Evolutionary conservation across 495 filamentous ascomycete genomes (phyloP).

Genomic region (Daldinia grandis): DNA sequence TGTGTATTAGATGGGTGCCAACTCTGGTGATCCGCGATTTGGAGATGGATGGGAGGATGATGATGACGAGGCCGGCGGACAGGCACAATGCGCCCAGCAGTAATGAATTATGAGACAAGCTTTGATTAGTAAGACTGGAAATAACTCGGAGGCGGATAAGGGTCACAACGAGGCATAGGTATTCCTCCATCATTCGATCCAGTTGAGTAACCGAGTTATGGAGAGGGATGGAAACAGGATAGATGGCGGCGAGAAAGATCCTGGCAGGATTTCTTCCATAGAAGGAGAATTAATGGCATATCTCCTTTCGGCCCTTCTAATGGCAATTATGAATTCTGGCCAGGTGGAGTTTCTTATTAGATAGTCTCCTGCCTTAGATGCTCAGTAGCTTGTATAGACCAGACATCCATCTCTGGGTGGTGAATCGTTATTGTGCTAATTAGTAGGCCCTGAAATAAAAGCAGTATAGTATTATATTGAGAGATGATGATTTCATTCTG

Average conservation of each 20-base stretch:
- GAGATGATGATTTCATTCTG: too few relatives aligned
- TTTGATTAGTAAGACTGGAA: constrained; percentile 31
- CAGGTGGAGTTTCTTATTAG: constrained; percentile 5
- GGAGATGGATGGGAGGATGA: constrained; percentile 85
- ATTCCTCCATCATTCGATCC: not conserved
- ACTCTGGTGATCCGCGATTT: constrained; percentile 71
- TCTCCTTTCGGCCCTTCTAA: constrained; percentile 13
- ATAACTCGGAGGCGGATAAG: constrained; percentile 12
- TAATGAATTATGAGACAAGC: constrained; percentile 57
- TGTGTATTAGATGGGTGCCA: constrained; percentile 61
- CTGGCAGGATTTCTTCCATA: not conserved
- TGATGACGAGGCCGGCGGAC: constrained; percentile 64
- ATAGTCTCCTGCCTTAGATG: constrained; percentile 7
- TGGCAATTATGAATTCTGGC: not conserved
- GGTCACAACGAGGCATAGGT: constrained; percentile 7
- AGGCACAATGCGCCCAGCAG: constrained; percentile 85
- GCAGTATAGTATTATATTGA: not conserved
- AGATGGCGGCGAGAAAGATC: not conserved
- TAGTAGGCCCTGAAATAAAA: not conserved
- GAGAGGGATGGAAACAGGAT: constrained; percentile 10
- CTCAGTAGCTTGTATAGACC: constrained; percentile 25
- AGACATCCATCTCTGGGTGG: constrained; percentile 6
- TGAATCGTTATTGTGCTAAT: not conserved
- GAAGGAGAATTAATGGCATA: constrained; percentile 9
- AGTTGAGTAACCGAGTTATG: not conserved